These are phyloP conservation scores for Annulohypoxylon moriforme DNA, from an alignment of 495 filamentous ascomycete species.

Conservation along the genomic window DNA sequence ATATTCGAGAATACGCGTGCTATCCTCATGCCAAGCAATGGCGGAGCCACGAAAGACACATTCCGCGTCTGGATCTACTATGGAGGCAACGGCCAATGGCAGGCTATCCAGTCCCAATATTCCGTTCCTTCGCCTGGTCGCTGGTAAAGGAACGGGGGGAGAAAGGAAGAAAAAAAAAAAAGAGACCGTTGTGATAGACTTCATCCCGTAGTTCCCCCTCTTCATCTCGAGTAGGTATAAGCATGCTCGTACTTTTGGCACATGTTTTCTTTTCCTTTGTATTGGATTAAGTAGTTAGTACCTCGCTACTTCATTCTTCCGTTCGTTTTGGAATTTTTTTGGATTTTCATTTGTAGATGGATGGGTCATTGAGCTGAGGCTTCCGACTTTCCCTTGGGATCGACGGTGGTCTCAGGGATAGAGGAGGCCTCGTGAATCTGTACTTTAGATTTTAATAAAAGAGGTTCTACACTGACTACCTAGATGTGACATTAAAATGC, in stretches of 20 bases:
- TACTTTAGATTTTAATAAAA: slow-evolving; percentile 27
- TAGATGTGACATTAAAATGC: too few species aligned
- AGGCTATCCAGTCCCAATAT: not conserved
- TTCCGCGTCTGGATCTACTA: not conserved
- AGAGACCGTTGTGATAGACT: not conserved
- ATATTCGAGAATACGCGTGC: not conserved
- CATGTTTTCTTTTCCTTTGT: slow-evolving; percentile 4
- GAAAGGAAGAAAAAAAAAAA: not conserved
- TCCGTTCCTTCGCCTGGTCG: not conserved
- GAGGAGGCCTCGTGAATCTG: not conserved
- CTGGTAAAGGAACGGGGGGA: not conserved
- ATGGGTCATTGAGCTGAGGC: not conserved
- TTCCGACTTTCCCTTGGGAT: not conserved
- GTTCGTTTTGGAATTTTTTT: not conserved
- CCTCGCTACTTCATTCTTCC: not conserved
- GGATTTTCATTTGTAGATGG: not conserved
- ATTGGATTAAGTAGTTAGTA: slow-evolving; percentile 8
- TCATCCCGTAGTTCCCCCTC: not conserved
- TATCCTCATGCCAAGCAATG: too few species aligned
- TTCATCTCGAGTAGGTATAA: slow-evolving; percentile 7
- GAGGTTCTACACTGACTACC: too few species aligned
- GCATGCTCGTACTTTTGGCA: not conserved
- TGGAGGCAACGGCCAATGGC: not conserved
- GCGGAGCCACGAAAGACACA: not conserved
- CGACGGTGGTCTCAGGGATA: not conserved